Conservation (phyloP, 305 asterid species). For the Solanum hybrid region DNA sequence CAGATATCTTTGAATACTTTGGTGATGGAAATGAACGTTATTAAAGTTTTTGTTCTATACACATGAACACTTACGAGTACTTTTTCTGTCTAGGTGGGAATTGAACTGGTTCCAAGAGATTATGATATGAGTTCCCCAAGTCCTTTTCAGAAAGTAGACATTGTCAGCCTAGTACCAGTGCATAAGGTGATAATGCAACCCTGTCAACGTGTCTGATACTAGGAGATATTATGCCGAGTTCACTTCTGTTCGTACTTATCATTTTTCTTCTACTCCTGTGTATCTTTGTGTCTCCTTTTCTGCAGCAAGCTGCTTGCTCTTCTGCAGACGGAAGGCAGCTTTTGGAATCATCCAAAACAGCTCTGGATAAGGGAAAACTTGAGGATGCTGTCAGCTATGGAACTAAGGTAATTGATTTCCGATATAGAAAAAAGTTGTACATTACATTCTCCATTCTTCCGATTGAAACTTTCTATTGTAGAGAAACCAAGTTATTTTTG, state of each 20-base stretch:
- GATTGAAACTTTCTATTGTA: background rate
- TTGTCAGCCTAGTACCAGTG: slow-evolving; percentile 89
- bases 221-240: background rate
- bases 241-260: background rate
- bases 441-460: background rate
- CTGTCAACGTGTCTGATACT: background rate
- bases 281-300: slow-evolving; percentile 10
- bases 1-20: background rate
- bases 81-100: slow-evolving; percentile 63
- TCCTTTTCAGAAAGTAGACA: slow-evolving; percentile 79
- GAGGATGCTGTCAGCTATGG: slow-evolving; percentile 99
- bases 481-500: background rate
- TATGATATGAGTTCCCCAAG: slow-evolving; percentile 70
- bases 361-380: slow-evolving; percentile 97
- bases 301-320: slow-evolving; percentile 99
- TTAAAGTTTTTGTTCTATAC: slow-evolving; percentile 3
- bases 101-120: slow-evolving; percentile 94
- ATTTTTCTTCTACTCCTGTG: background rate
- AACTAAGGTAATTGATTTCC: slow-evolving; percentile 64
- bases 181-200: slow-evolving; percentile 60
- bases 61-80: slow-evolving; percentile 9
- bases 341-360: slow-evolving; percentile 96
- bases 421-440: background rate
- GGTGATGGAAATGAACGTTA: slow-evolving; percentile 3
- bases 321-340: slow-evolving; percentile 99